Conservation (phyloP, 2,329 filamentous ascomycete species). For the Ceratocystis diversiconidia region DNA sequence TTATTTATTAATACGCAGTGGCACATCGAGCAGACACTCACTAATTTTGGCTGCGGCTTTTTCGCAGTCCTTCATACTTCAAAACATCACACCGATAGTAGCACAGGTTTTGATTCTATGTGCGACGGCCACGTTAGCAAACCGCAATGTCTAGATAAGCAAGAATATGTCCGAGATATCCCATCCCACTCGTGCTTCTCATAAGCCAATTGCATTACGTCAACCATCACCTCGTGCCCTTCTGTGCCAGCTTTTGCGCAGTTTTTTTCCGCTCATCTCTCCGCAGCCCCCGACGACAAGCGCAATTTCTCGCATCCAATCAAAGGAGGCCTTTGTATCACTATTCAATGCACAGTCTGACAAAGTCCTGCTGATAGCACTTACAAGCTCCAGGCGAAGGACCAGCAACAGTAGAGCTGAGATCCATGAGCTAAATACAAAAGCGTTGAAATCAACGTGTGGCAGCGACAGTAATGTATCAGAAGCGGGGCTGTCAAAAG, state of each 20-base stretch:
- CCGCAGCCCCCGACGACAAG: conserved; percentile 46
- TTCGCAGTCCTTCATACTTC: conserved; percentile 30
- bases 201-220: conserved; percentile 37
- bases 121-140: conserved; percentile 7
- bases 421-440: background rate
- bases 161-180: background rate
- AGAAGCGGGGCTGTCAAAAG: background rate
- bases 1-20: background rate
- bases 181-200: conserved; percentile 24
- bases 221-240: conserved; percentile 40
- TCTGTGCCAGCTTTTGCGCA: conserved; percentile 37
- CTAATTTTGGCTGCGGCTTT: conserved; percentile 29
- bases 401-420: background rate
- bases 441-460: background rate
- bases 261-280: conserved; percentile 43
- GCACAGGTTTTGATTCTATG: conserved; percentile 26
- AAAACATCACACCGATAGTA: conserved; percentile 45
- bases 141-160: background rate
- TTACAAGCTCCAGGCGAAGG: background rate
- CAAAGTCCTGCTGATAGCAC: background rate
- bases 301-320: conserved; percentile 42
- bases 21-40: background rate
- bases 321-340: conserved; percentile 31
- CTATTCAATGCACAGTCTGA: conserved; percentile 23
- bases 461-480: background rate